Percentiles rank a stretch among this genome's conserved stretches.
Evolutionary conservation across 805 yeast genomes (phyloP).

Genomic region (Saturnispora hagleri): DNA sequence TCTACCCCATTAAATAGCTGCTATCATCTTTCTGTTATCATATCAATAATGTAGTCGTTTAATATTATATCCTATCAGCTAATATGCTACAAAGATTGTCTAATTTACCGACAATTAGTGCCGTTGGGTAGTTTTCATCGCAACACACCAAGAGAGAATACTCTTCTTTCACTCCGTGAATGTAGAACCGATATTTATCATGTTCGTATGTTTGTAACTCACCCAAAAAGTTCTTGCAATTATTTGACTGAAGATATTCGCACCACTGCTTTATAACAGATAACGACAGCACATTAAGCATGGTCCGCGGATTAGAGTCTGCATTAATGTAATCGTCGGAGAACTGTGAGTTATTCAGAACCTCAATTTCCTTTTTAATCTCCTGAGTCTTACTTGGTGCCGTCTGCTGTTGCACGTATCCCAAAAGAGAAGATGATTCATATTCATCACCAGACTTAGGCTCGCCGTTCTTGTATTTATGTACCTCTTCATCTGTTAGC

Average conservation of each 20-base stretch:
- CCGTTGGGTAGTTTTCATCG: conserved; percentile 22
- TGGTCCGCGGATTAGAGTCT: conserved; percentile 24
- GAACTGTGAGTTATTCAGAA: conserved; percentile 12
- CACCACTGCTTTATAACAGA: conserved; percentile 24
- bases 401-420: not conserved
- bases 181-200: conserved; percentile 18
- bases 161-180: conserved; percentile 16
- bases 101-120: conserved; percentile 22
- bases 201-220: conserved; percentile 17
- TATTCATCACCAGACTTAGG: not conserved
- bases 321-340: conserved; percentile 23
- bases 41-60: not conserved
- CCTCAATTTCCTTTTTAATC: conserved; percentile 10
- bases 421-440: not conserved
- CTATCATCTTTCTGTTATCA: not conserved
- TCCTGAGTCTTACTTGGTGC: not conserved
- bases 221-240: not conserved
- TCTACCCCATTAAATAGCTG: not conserved
- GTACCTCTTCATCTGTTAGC: not conserved
- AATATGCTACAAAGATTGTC: conserved; percentile 11
- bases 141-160: conserved; percentile 24
- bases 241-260: conserved; percentile 6
- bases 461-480: not conserved
- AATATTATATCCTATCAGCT: not conserved
- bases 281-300: conserved; percentile 24